Percentiles rank a stretch among this genome's conserved stretches.
phyloP scores from a whole-genome alignment of 1,284 basidiomycete genomes.

The Chalciporus sp. region DNA sequence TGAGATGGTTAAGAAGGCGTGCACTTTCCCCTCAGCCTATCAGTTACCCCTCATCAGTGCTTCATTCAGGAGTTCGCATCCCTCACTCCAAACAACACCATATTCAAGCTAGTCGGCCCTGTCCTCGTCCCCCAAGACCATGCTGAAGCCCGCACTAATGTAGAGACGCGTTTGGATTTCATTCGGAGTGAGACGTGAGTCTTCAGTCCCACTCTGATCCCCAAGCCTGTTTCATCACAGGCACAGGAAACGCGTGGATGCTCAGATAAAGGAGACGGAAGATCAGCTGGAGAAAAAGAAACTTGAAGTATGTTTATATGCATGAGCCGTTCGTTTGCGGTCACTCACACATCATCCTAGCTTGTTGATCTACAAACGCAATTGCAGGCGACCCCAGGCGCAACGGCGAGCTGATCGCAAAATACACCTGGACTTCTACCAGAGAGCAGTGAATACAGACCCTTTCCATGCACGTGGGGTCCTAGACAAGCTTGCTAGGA shows the following conservation, averaged over 20 bases:
- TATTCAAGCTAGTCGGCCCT: constrained; percentile 94
- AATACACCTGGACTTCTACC: background rate
- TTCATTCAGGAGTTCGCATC: constrained; percentile 76
- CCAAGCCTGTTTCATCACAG: constrained; percentile 7
- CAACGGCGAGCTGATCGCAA: constrained; percentile 11
- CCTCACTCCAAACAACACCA: constrained; percentile 75
- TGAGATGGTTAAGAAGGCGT: constrained; percentile 87
- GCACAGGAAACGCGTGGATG: constrained; percentile 78
- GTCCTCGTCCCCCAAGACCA: constrained; percentile 91
- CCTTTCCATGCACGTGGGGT: no score
- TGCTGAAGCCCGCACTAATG: constrained; percentile 85
- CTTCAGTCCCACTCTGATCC: background rate
- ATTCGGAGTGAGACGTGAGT: constrained; percentile 89
- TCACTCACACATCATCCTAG: constrained; percentile 38
- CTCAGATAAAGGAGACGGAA: constrained; percentile 75
- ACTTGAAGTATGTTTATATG: constrained; percentile 56
- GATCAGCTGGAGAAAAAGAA: constrained; percentile 79
- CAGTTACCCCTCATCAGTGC: background rate
- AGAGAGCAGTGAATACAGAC: background rate
- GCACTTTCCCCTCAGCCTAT: constrained; percentile 10
- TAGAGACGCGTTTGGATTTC: constrained; percentile 91
- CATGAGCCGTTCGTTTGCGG: constrained; percentile 3
- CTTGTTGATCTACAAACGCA: constrained; percentile 66
- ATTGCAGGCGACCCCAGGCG: constrained; percentile 38
- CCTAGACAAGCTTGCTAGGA: no score